These are phyloP conservation scores for Sporothrix protearum DNA, from an alignment of 2,329 filamentous ascomycete genomes.

Conservation along the genomic window DNA sequence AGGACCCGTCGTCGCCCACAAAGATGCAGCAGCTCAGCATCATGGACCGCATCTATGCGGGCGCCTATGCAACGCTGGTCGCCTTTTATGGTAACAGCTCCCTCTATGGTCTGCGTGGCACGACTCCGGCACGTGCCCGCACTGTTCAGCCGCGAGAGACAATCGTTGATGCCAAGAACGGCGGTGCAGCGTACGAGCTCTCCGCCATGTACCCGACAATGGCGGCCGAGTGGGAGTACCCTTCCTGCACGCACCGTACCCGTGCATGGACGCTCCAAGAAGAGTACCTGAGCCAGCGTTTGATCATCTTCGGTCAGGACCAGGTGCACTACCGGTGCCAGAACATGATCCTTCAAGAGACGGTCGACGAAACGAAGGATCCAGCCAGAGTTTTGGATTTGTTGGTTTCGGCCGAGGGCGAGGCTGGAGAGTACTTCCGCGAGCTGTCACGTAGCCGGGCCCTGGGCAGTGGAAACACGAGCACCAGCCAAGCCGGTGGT, in stretches of 20 bases:
- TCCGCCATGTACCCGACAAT: conserved; percentile 7
- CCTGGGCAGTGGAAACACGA: not conserved
- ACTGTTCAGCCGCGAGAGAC: conserved; percentile 9
- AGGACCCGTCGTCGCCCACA: conserved; percentile 6
- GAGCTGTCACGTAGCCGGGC: not conserved
- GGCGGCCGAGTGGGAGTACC: conserved; percentile 11
- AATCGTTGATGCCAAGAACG: not conserved
- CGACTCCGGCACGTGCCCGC: not conserved
- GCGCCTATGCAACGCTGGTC: conserved; percentile 10
- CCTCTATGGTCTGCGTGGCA: not conserved
- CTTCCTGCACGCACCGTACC: conserved; percentile 8
- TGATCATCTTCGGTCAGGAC: conserved; percentile 10
- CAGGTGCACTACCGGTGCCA: conserved; percentile 20
- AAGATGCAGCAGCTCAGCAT: conserved; percentile 10
- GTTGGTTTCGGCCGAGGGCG: not conserved
- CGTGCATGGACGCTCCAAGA: conserved; percentile 24
- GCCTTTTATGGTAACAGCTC: conserved; percentile 16
- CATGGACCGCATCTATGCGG: conserved; percentile 22
- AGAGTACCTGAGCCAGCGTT: conserved; percentile 13
- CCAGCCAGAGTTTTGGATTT: not conserved
- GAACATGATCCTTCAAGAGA: not conserved
- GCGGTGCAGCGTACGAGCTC: not conserved
- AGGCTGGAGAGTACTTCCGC: not conserved
- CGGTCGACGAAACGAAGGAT: conserved; percentile 15
- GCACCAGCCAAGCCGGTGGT: not conserved